phyloP scores from a whole-genome alignment of 345 rosid species.

The Raphanus raphanistrum region DNA sequence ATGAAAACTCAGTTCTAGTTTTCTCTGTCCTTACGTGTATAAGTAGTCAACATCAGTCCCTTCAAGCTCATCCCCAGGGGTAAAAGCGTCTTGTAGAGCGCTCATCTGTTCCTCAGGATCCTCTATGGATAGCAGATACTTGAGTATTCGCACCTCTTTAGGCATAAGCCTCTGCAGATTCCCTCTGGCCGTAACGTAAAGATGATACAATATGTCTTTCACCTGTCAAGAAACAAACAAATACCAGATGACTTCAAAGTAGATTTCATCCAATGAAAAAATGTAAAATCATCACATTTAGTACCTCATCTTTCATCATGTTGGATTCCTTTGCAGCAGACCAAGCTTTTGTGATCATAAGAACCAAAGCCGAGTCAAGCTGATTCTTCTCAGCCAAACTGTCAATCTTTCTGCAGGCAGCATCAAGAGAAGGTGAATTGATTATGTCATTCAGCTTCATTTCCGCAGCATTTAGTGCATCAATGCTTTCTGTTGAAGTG shows the following conservation, averaged over 20 bases:
- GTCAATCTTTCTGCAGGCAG: slow-evolving; percentile 88
- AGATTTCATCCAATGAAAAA: not conserved
- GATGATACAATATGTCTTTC: slow-evolving; percentile 79
- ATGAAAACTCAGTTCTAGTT: not conserved
- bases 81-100: slow-evolving; percentile 78
- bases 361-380: slow-evolving; percentile 82
- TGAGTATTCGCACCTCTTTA: slow-evolving; percentile 76
- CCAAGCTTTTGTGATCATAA: slow-evolving; percentile 98
- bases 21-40: slow-evolving; percentile 63
- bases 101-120: slow-evolving; percentile 64
- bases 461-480: slow-evolving; percentile 72
- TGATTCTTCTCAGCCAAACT: slow-evolving; percentile 80
- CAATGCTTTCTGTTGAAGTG: slow-evolving; percentile 59
- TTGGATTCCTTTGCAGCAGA: slow-evolving; percentile 85
- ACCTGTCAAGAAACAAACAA: slow-evolving; percentile 49
- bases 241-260: not conserved
- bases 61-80: slow-evolving; percentile 76
- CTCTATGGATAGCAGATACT: slow-evolving; percentile 69
- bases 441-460: slow-evolving; percentile 79
- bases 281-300: not conserved
- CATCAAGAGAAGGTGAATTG: slow-evolving; percentile 75
- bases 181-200: slow-evolving; percentile 65
- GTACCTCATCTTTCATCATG: slow-evolving; percentile 91
- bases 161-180: slow-evolving; percentile 80
- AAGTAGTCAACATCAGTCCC: slow-evolving; percentile 71